Base-by-base conservation (phyloP, 148 eudicot genomes). In the Simmondsia chinensis region DNA sequence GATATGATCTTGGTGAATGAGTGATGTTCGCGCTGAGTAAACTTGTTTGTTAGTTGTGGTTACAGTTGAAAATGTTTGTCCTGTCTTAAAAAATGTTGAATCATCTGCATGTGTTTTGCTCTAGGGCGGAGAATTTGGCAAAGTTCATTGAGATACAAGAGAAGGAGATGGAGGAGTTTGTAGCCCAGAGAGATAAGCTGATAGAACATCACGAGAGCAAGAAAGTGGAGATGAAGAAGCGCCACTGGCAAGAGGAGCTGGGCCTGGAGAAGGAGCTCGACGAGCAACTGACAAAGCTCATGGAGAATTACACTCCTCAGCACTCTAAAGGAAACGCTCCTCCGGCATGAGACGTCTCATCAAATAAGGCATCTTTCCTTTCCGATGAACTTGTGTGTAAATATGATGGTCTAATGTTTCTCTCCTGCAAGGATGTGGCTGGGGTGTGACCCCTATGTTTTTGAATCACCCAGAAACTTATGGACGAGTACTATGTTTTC, bases 81-180 rank as follows among this genome's bases (percentile, higher is more conserved):
- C 5, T 47, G 6, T 0, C 16, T 5, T 37, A 30, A 22, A 30
- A 15, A 1, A 6, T n/a, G 20, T 23, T 14, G 27, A n/a, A 6
- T 4, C 29, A 2, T 41, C 9, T 34, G 18, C 42, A 15, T 34
- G 3, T 16, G 23, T 31, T 52, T 3, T 3, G 2, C 20, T 56
- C 5, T 32, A 82, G 96, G 71, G 60, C 39, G 11, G 75, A 72
- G 11, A 57, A 68, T 19, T 35, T 50, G 52, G 61, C 33, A 11
- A 60, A 46, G 27, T 73, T 64, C 14, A 66, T 66, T 43, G 21
- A 55, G 49, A 5, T 38, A 1, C 87, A 87, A 40, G 71, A 76
- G 2, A 31, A 65, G 19, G 86, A 77, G 39, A 74, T 72, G 73
- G 69, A 59, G 5, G 68, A 64, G 16, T 83, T 60, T 65, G 69